Percentiles rank a stretch among this genome's conserved stretches.
Evolutionary conservation across 2,329 filamentous ascomycete species (phyloP).

Genomic region (Arachnopeziza araneosa): DNA sequence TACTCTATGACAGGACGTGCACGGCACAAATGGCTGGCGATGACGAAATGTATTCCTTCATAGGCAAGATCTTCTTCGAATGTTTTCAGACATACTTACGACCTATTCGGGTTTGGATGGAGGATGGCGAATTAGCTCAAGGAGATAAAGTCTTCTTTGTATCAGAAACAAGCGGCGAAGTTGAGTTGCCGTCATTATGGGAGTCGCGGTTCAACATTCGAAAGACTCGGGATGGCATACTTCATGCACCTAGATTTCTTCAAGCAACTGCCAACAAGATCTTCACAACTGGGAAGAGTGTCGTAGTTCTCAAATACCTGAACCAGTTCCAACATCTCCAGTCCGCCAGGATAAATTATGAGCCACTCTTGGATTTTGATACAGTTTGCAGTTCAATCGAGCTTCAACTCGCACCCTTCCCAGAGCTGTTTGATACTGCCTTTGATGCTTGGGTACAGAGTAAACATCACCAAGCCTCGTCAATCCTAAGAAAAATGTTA

Average conservation of each 20-base stretch:
- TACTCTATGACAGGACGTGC: slow-evolving; percentile 66
- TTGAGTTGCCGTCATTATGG: slow-evolving; percentile 66
- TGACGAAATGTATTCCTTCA: slow-evolving; percentile 51
- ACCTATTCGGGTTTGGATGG: slow-evolving; percentile 80
- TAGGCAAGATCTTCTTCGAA: slow-evolving; percentile 68
- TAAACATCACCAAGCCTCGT: slow-evolving; percentile 66
- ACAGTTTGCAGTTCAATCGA: slow-evolving; percentile 45
- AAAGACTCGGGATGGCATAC: slow-evolving; percentile 48
- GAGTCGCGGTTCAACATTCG: slow-evolving; percentile 66
- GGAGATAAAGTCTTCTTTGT: slow-evolving; percentile 74
- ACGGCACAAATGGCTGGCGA: slow-evolving; percentile 66
- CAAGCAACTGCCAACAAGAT: slow-evolving; percentile 64
- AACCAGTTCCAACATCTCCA: slow-evolving; percentile 42
- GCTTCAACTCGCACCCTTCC: slow-evolving; percentile 57
- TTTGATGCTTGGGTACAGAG: slow-evolving; percentile 73
- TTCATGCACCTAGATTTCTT: slow-evolving; percentile 72
- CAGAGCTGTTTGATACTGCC: slow-evolving; percentile 64
- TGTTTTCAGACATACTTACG: slow-evolving; percentile 79
- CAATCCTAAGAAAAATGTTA: slow-evolving; percentile 58
- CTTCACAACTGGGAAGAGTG: slow-evolving; percentile 83
- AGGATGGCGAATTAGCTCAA: slow-evolving; percentile 62
- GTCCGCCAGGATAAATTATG: slow-evolving; percentile 31
- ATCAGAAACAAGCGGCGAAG: slow-evolving; percentile 48
- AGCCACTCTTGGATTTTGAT: slow-evolving; percentile 50
- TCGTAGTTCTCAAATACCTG: slow-evolving; percentile 74